These are phyloP conservation scores for Aspergillus taichungensis DNA, from an alignment of 495 filamentous ascomycete genomes.

Conservation along the genomic window DNA sequence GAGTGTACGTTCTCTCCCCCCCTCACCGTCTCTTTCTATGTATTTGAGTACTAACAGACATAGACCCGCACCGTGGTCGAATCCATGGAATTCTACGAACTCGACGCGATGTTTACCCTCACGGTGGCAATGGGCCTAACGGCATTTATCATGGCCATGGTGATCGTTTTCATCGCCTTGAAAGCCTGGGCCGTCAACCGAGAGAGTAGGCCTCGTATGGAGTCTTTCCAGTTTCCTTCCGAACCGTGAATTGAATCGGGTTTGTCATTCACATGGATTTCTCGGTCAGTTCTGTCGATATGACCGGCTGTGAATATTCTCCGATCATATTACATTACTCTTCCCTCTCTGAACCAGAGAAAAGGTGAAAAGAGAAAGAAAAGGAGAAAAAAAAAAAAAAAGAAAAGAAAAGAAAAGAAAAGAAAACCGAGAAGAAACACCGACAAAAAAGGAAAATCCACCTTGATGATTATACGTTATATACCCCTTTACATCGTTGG, in stretches of 20 bases:
- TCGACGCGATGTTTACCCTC: constrained; percentile 86
- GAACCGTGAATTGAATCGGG: background rate
- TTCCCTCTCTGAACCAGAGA: background rate
- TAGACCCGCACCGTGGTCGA: constrained; percentile 63
- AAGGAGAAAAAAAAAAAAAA: background rate
- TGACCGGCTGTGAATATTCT: no score
- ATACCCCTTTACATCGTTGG: no score
- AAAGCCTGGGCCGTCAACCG: constrained; percentile 79
- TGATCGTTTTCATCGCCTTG: constrained; percentile 66
- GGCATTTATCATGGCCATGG: constrained; percentile 79
- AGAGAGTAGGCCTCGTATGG: constrained; percentile 33
- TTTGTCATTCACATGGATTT: no score
- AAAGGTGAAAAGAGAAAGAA: background rate
- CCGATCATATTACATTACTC: background rate
- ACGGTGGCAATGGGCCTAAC: constrained; percentile 81
- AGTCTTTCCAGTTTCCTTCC: constrained; percentile 17
- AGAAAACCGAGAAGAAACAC: constrained; percentile 1
- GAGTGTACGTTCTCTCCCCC: constrained; percentile 50
- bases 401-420: background rate
- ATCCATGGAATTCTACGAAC: constrained; percentile 64
- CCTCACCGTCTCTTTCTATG: background rate
- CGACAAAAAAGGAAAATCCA: background rate
- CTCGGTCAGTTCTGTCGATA: no score
- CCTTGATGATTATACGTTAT: background rate
- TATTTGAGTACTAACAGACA: background rate